These are phyloP conservation scores for Smittium mucronatum DNA, from an alignment of 371 early-diverging fungal species.

Conservation along the genomic window DNA sequence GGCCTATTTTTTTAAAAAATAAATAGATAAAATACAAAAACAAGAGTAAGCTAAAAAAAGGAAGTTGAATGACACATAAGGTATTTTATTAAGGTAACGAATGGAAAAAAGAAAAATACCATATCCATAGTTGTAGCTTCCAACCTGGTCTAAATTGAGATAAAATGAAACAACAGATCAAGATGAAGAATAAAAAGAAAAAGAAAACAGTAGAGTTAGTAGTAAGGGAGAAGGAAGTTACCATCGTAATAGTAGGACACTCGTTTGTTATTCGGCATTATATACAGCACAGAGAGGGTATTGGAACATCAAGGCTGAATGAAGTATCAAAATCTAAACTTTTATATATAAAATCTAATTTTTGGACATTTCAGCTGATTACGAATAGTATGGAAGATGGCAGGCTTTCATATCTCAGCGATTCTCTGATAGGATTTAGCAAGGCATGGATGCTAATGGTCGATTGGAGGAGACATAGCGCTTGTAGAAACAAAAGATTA, in stretches of 20 bases:
- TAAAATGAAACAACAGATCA: not conserved
- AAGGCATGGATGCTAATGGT: too few species aligned
- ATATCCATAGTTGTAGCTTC: constrained; percentile 78
- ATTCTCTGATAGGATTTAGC: too few species aligned
- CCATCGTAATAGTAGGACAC: constrained; percentile 69
- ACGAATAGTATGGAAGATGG: too few species aligned
- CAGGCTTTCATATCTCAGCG: too few species aligned
- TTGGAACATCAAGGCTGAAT: too few species aligned
- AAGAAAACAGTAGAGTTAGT: not conserved
- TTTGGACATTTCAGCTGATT: too few species aligned
- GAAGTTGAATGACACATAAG: too few species aligned
- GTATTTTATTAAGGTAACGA: too few species aligned
- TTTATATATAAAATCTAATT: too few species aligned
- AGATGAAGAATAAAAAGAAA: not conserved
- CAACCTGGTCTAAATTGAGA: constrained; percentile 52
- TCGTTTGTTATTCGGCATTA: constrained; percentile 28
- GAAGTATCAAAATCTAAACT: too few species aligned
- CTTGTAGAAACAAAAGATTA: too few species aligned
- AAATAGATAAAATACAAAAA: constrained; percentile 22
- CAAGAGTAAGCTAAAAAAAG: not conserved
- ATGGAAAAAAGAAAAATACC: constrained; percentile 30
- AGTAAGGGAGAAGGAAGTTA: constrained; percentile 18
- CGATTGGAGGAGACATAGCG: too few species aligned
- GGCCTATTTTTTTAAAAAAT: constrained; percentile 33
- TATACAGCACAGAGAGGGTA: constrained; percentile 1